Conservation (phyloP, 2,329 filamentous ascomycete species). For the Verticillium dahliae region DNA sequence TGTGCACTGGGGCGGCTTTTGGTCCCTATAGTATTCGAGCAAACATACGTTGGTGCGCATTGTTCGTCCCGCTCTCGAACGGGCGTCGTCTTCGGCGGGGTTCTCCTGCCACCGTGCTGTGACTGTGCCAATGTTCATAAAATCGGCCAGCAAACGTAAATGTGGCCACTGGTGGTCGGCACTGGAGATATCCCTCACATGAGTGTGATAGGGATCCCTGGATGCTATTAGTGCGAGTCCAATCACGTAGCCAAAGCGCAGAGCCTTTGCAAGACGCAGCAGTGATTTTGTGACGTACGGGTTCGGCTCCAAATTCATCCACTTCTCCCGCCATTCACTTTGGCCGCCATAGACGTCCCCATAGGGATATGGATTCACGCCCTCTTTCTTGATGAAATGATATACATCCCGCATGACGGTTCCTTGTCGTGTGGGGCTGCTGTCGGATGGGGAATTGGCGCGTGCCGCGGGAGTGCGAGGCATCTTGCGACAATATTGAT, state of each 20-base stretch:
- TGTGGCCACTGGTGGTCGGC: constrained; percentile 4
- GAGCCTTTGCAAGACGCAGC: neutral
- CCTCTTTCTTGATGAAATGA: neutral
- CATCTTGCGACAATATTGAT: too few relatives aligned
- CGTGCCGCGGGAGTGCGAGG: too few relatives aligned
- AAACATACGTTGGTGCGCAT: constrained; percentile 3
- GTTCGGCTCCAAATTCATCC: neutral
- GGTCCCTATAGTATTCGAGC: constrained; percentile 5
- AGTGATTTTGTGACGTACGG: neutral
- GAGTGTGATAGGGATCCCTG: neutral
- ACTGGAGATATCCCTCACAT: neutral
- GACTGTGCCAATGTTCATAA: constrained; percentile 11
- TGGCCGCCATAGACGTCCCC: neutral
- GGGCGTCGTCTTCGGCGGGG: neutral
- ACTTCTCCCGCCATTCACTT: neutral
- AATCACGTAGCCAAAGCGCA: neutral
- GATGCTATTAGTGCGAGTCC: neutral
- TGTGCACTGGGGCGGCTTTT: neutral
- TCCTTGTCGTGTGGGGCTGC: too few relatives aligned
- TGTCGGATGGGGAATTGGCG: too few relatives aligned
- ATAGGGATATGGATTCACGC: neutral
- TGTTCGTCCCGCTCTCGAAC: neutral
- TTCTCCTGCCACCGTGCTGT: constrained; percentile 5
- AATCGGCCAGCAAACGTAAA: constrained; percentile 8
- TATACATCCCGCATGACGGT: neutral